phyloP scores from a whole-genome alignment of 768 basidiomycete genomes.

The Auriscalpium microsporum region DNA sequence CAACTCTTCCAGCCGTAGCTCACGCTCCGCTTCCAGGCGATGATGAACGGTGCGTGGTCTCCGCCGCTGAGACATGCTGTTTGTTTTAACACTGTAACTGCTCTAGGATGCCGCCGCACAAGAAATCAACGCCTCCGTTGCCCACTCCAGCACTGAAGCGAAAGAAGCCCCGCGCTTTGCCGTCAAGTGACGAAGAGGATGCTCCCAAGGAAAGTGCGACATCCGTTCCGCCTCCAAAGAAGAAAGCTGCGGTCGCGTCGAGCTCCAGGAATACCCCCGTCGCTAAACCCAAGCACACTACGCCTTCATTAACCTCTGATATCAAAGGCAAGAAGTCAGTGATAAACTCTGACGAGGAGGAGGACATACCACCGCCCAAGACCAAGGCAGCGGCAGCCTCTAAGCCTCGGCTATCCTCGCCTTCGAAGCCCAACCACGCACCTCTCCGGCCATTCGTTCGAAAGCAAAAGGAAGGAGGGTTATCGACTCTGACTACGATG shows the following conservation, averaged over 20 bases:
- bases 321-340: too few species aligned
- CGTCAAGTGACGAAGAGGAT: conserved; percentile 18
- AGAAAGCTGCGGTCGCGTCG: conserved; percentile 3
- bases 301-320: too few species aligned
- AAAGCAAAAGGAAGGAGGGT: conserved; percentile 23
- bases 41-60: conserved; percentile 3
- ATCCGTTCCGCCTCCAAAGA: conserved; percentile 6
- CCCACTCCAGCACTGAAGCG: neutral
- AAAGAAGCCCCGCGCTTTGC: conserved; percentile 18
- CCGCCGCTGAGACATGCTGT: neutral
- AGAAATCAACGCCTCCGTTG: neutral
- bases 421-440: conserved; percentile 16
- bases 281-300: neutral
- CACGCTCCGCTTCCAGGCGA: conserved; percentile 5
- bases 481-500: conserved; percentile 28
- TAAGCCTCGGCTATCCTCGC: too few species aligned
- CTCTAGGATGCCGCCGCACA: neutral
- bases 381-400: too few species aligned
- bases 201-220: neutral
- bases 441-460: conserved; percentile 3
- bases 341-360: too few species aligned
- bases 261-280: neutral
- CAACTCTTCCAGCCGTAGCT: neutral
- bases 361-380: too few species aligned
- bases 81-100: too few species aligned